Percentiles rank a stretch among this genome's conserved stretches.
These are phyloP conservation scores for Onygenales sp. DNA, from an alignment of 2,329 filamentous ascomycete species.

Conservation along the genomic window DNA sequence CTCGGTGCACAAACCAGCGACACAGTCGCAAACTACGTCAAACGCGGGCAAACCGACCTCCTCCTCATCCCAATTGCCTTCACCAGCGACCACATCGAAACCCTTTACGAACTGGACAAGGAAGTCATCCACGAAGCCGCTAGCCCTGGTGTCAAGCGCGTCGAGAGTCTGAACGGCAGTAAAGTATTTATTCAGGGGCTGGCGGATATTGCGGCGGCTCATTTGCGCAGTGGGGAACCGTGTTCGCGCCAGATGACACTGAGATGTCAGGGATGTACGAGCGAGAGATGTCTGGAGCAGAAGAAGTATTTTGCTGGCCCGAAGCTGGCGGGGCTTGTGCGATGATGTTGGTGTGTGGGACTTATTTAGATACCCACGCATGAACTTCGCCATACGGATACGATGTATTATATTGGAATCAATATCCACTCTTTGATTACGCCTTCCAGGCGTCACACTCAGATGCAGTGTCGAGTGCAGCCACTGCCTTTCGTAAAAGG, in stretches of 20 bases:
- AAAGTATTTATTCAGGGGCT: slow-evolving; percentile 83
- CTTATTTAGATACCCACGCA: background rate
- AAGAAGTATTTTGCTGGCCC: slow-evolving; percentile 55
- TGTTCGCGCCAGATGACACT: slow-evolving; percentile 82
- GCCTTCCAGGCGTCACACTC: too few relatives aligned
- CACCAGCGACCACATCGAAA: slow-evolving; percentile 98
- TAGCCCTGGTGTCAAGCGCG: slow-evolving; percentile 75
- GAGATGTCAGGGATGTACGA: slow-evolving; percentile 88
- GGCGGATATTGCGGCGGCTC: slow-evolving; percentile 73
- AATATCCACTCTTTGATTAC: too few relatives aligned
- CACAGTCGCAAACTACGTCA: slow-evolving; percentile 80
- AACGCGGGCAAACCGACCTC: slow-evolving; percentile 84
- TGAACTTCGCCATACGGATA: background rate
- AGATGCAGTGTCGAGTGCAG: too few relatives aligned
- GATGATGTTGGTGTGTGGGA: slow-evolving; percentile 10
- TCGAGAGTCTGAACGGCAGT: slow-evolving; percentile 85
- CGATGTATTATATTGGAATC: background rate
- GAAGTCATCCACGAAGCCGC: slow-evolving; percentile 82
- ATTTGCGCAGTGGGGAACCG: slow-evolving; percentile 60
- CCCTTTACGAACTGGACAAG: slow-evolving; percentile 83
- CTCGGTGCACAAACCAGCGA: slow-evolving; percentile 85
- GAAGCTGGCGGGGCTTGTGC: slow-evolving; percentile 24
- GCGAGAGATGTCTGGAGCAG: slow-evolving; percentile 68
- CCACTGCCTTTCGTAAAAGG: too few relatives aligned
- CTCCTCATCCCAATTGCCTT: slow-evolving; percentile 93